Percentiles rank a stretch among this genome's conserved stretches.
These are phyloP conservation scores for Fraxinus sp. DNA, from an alignment of 305 asterid genomes.

Conservation along the genomic window DNA sequence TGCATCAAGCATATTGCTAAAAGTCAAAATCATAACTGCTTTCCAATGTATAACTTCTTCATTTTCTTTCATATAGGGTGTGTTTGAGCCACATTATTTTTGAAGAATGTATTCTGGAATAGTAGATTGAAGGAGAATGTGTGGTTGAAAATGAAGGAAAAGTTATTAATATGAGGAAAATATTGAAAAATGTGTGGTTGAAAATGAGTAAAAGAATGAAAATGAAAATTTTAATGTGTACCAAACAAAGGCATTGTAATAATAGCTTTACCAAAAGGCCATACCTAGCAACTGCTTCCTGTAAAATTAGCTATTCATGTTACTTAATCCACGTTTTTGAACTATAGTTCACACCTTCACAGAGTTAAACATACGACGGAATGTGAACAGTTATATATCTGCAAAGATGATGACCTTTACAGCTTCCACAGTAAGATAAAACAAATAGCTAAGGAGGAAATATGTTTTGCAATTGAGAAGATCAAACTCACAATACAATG, in stretches of 20 bases:
- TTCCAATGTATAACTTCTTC: background rate
- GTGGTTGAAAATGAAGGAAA: too few species aligned
- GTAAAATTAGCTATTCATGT: background rate
- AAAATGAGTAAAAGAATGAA: too few species aligned
- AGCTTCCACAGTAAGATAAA: background rate
- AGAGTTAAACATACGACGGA: slow-evolving; percentile 12
- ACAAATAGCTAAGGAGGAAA: background rate
- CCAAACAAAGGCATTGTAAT: background rate
- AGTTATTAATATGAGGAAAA: too few species aligned
- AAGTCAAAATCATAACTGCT: background rate
- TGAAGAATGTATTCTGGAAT: too few species aligned
- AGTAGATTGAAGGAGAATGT: too few species aligned
- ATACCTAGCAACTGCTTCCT: background rate
- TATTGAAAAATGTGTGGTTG: too few species aligned
- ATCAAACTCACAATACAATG: background rate
- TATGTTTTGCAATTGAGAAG: background rate
- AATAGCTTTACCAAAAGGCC: background rate
- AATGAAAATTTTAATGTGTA: too few species aligned
- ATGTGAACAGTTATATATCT: slow-evolving; percentile 11
- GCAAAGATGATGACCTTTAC: background rate
- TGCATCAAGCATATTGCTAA: slow-evolving; percentile 14
- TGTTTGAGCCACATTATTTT: too few species aligned
- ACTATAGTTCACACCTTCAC: slow-evolving; percentile 8
- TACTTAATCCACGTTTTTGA: background rate
- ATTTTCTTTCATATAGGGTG: background rate